Evolutionary conservation across 2,329 filamentous ascomycete genomes (phyloP).

Genomic region (Aspergillus calidoustus): DNA sequence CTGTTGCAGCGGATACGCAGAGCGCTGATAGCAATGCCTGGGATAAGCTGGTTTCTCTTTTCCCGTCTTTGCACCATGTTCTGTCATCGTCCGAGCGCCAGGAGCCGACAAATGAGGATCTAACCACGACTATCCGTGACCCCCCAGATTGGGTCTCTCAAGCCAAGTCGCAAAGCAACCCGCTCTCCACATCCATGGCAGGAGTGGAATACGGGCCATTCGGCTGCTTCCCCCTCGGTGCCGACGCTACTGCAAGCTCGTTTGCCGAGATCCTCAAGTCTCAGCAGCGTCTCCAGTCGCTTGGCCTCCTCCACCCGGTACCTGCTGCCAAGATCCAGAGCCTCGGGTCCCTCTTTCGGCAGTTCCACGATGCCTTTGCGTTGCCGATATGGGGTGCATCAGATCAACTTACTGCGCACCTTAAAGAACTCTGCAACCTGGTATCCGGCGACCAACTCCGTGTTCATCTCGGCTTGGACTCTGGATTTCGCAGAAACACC

Average conservation of each 20-base stretch:
- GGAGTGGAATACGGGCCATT: conserved; percentile 46
- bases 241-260: conserved; percentile 44
- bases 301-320: conserved; percentile 48
- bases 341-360: conserved; percentile 36
- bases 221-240: conserved; percentile 55
- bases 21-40: conserved; percentile 27
- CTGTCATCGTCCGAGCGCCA: conserved; percentile 32
- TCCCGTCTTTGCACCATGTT: conserved; percentile 33
- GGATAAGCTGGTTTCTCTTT: conserved; percentile 31
- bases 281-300: conserved; percentile 48
- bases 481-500: conserved; percentile 44
- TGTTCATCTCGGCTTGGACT: conserved; percentile 46
- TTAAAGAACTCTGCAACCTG: conserved; percentile 38
- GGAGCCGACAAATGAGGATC: conserved; percentile 11
- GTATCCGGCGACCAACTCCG: conserved; percentile 33
- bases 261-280: conserved; percentile 52
- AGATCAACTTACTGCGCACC: conserved; percentile 29
- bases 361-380: conserved; percentile 36
- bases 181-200: conserved; percentile 43
- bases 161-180: conserved; percentile 38
- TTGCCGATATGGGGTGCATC: conserved; percentile 25
- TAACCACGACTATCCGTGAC: conserved; percentile 27
- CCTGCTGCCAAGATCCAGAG: conserved; percentile 38
- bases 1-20: conserved; percentile 21
- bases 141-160: conserved; percentile 41